These are phyloP conservation scores for Tulasnella sp. DNA, from an alignment of 768 basidiomycete species.

Conservation along the genomic window DNA sequence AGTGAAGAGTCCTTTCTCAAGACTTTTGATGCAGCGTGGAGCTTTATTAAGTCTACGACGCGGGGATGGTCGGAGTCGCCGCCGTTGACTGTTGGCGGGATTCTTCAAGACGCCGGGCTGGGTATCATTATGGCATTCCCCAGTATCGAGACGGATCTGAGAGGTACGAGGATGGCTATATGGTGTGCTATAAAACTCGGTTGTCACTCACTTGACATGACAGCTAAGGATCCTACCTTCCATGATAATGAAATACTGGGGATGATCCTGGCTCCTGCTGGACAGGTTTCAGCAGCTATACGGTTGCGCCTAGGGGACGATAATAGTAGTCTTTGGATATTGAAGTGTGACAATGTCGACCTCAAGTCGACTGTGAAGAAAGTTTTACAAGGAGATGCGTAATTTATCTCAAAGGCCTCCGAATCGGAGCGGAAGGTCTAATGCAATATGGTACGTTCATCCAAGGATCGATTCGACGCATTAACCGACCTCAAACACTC, in stretches of 20 bases:
- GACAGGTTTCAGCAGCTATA: slow-evolving; percentile 1
- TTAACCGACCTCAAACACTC: not conserved
- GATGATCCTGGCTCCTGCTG: not conserved
- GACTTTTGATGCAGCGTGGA: slow-evolving; percentile 47
- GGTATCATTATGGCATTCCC: not conserved
- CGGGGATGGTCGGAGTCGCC: slow-evolving; percentile 62
- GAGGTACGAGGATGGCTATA: not conserved
- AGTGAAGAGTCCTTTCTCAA: not conserved
- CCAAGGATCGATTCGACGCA: not conserved
- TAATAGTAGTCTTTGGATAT: slow-evolving; percentile 16
- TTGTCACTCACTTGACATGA: not conserved
- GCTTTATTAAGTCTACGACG: slow-evolving; percentile 27
- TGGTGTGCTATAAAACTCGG: not conserved
- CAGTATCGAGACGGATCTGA: not conserved
- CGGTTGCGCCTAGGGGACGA: slow-evolving; percentile 16
- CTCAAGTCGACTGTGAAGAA: not conserved
- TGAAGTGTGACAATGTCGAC: slow-evolving; percentile 13
- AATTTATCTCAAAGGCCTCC: not conserved
- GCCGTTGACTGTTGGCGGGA: slow-evolving; percentile 42
- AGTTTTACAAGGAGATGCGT: not conserved
- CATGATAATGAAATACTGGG: slow-evolving; percentile 3
- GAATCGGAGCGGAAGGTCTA: slow-evolving; percentile 25
- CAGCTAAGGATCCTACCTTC: not conserved
- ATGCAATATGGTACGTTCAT: not conserved
- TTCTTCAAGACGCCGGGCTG: slow-evolving; percentile 24